Evolutionary conservation across 495 filamentous ascomycete genomes (phyloP).

Genomic region (Hypoxylon fuscum): DNA sequence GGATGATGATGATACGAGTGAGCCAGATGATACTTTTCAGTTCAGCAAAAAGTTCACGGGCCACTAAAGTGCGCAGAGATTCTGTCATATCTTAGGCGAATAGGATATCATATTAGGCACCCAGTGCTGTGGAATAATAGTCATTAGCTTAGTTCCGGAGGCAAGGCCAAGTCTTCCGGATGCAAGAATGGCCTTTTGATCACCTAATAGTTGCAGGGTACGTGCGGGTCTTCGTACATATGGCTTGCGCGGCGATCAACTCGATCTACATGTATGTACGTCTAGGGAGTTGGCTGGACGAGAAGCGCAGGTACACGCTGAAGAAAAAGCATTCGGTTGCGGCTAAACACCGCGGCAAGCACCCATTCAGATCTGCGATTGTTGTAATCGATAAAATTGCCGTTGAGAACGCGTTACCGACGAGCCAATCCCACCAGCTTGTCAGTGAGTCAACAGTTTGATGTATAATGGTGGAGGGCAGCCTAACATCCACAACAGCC

Average conservation of each 20-base stretch:
- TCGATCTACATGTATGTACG: slow-evolving; percentile 2
- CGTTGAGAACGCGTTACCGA: not conserved
- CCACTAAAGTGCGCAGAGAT: slow-evolving; percentile 19
- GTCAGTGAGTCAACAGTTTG: slow-evolving; percentile 1
- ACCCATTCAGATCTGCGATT: slow-evolving; percentile 2
- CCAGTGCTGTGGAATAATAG: slow-evolving; percentile 13
- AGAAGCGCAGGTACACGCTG: slow-evolving; percentile 2
- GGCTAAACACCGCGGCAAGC: not conserved
- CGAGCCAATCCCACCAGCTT: not conserved
- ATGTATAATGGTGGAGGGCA: slow-evolving; percentile 11
- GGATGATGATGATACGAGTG: slow-evolving; percentile 53
- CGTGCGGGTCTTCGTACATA: slow-evolving; percentile 9
- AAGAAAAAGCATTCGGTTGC: not conserved
- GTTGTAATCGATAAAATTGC: slow-evolving; percentile 13
- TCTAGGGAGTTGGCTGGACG: not conserved
- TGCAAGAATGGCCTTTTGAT: slow-evolving; percentile 22
- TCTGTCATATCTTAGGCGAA: slow-evolving; percentile 27
- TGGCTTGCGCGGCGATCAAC: slow-evolving; percentile 9
- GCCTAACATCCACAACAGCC: slow-evolving; percentile 11
- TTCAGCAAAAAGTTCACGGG: slow-evolving; percentile 53
- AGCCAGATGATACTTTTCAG: slow-evolving; percentile 67
- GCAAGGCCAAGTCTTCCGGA: slow-evolving; percentile 13
- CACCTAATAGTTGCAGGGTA: slow-evolving; percentile 11
- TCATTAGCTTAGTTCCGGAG: slow-evolving; percentile 23
- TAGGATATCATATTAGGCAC: slow-evolving; percentile 15